Evolutionary conservation across 805 yeast species (phyloP), one percentile per base, ranked within the genome.

Genomic region (Kluyveromyces aestuarii): DNA sequence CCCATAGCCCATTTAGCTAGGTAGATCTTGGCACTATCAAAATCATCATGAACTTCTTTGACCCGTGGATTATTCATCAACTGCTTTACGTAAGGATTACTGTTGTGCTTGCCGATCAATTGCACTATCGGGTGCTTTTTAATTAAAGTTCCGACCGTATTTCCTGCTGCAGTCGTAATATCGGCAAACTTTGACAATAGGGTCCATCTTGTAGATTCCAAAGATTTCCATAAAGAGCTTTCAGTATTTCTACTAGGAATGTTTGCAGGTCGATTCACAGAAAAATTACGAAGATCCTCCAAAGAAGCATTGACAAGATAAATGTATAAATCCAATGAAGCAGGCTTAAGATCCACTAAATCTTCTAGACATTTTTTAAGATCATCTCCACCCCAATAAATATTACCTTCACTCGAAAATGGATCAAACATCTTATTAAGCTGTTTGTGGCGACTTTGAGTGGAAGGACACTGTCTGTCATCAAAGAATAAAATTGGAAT

Each of bases 1-100:
- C 87, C 87, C 56, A 87, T 76, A 0, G 98, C 97, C 98, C 98
- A 93, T 69, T 89, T 90, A 5, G 98, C 98, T 50, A 91, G 72
- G 63, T 88, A 91, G 4, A 89, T 84, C 47, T 90, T 77, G 0
- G 98, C 98, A 46, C 91, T 81, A 60, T 90, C 98, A 62, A 90
- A 93, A 53, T 91, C 98, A 53, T 87, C 62, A 49, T 93, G 87
- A 25, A 91, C 78, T 48, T 75, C 79, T 57, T 75, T 76, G 11
- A 91, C 95, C 57, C 87, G 95, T 0, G 96, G 93, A 53, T 82
- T 81, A 48, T 72, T 75, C 40, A 91, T 70, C 52, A 85, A 64
- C 46, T 76, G 76, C 55, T 76, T 77, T 21, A 75, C 60, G 43
- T 63, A 63, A 6, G 58, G 57, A 48, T 60, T 61, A 38, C 59